These are phyloP conservation scores for Citrus mangshanensis DNA, from an alignment of 345 rosid species.

Conservation along the genomic window DNA sequence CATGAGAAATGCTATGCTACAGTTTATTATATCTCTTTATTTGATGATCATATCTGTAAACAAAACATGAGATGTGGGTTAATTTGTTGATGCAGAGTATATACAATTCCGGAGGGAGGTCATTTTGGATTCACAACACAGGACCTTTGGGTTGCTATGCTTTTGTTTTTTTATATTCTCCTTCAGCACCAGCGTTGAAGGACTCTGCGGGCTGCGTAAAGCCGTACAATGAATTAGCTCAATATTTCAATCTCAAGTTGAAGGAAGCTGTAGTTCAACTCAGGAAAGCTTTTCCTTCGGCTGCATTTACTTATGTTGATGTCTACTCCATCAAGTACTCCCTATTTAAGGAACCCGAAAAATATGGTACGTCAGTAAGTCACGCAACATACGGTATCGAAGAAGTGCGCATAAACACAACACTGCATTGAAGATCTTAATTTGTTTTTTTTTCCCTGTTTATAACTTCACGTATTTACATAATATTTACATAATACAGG, in stretches of 20 bases:
- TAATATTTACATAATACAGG: too few relatives aligned
- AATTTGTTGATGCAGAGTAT: conserved; percentile 28
- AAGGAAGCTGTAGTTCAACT: conserved; percentile 29
- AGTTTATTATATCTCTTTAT: too few relatives aligned
- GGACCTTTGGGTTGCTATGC: conserved; percentile 72
- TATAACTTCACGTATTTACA: too few relatives aligned
- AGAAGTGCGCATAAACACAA: too few relatives aligned
- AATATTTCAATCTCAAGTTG: conserved; percentile 40
- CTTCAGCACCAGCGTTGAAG: conserved; percentile 3
- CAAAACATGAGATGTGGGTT: neutral
- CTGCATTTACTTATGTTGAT: conserved; percentile 48
- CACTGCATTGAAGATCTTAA: too few relatives aligned
- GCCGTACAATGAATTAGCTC: conserved; percentile 45
- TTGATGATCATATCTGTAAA: too few relatives aligned
- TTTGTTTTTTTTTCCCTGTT: too few relatives aligned
- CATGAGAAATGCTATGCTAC: too few relatives aligned
- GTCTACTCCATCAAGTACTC: conserved; percentile 50
- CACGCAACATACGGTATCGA: too few relatives aligned
- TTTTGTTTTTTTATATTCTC: conserved; percentile 25
- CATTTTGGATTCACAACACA: conserved; percentile 72
- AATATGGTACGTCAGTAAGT: conserved; percentile 32
- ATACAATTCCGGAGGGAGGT: conserved; percentile 40
- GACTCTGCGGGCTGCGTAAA: conserved; percentile 52
- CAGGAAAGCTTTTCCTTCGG: conserved; percentile 31
- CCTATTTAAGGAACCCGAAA: conserved; percentile 33